Percentiles rank a stretch among this genome's conserved stretches.
phyloP scores from a whole-genome alignment of 371 early-diverging fungal species.

The Scutellospora calospora region DNA sequence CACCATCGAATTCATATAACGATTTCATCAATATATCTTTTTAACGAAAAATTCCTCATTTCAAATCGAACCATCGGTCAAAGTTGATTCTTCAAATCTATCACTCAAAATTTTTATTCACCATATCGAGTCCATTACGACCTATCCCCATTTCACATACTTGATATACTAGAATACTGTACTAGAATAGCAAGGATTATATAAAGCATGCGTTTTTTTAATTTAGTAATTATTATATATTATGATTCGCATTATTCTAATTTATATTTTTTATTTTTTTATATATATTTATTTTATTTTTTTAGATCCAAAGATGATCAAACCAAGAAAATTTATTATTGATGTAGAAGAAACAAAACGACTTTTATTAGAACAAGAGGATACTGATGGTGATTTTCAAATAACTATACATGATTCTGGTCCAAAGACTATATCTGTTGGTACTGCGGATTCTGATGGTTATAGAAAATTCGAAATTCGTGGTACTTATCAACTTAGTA shows the following conservation, averaged over 20 bases:
- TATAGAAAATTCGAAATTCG: conserved; percentile 89
- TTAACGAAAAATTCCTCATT: no score
- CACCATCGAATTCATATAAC: neutral
- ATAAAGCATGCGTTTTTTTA: conserved; percentile 4
- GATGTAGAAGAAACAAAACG: conserved; percentile 88
- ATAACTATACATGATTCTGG: conserved; percentile 94
- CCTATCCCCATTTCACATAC: neutral
- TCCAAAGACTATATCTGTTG: conserved; percentile 88
- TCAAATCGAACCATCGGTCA: no score
- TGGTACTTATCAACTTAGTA: conserved; percentile 95
- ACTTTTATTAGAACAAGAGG: conserved; percentile 89
- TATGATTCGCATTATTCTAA: neutral
- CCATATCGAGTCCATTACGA: neutral
- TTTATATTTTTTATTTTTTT: neutral
- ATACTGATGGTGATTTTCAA: conserved; percentile 94
- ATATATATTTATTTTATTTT: neutral
- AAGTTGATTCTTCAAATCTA: no score
- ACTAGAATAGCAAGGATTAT: neutral
- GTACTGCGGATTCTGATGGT: conserved; percentile 89
- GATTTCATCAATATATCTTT: neutral
- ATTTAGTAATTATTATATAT: no score
- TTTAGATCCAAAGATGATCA: conserved; percentile 74
- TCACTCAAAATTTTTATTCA: no score
- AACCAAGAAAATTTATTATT: conserved; percentile 81
- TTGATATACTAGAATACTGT: no score